A percentile compares a stretch with the other conserved stretches of the same genome.
These are phyloP conservation scores for Coemansia sp. DNA, from an alignment of 192 early-diverging fungal genomes.

Conservation along the genomic window DNA sequence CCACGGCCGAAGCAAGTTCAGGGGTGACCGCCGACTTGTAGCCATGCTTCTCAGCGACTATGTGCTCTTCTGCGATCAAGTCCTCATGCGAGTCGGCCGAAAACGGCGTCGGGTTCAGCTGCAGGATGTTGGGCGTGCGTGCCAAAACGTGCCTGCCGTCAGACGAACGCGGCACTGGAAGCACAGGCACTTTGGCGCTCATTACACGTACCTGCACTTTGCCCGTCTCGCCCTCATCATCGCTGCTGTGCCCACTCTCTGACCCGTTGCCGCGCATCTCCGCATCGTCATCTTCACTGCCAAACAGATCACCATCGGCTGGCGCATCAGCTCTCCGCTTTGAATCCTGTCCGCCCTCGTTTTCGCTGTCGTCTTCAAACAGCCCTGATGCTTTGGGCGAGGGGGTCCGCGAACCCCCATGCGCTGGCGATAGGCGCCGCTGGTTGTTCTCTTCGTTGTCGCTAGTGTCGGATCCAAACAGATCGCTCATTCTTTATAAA, in stretches of 20 bases:
- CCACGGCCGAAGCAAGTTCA: constrained; percentile 43
- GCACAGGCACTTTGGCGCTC: constrained; percentile 37
- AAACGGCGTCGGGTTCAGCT: constrained; percentile 47
- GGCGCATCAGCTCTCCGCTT: neutral
- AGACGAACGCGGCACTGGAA: constrained; percentile 30
- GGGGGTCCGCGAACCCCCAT: constrained; percentile 21
- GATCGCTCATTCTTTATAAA: constrained; percentile 32
- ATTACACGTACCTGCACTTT: constrained; percentile 28
- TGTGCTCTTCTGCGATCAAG: constrained; percentile 43
- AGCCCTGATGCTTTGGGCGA: constrained; percentile 13
- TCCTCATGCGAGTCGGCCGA: constrained; percentile 39
- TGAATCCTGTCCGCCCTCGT: neutral
- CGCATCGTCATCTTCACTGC: constrained; percentile 13
- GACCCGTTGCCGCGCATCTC: neutral
- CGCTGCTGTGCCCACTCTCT: constrained; percentile 8
- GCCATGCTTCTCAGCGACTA: constrained; percentile 29
- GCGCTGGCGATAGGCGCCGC: constrained; percentile 7
- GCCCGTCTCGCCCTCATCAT: constrained; percentile 5
- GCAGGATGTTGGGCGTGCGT: constrained; percentile 51
- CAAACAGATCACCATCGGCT: constrained; percentile 26
- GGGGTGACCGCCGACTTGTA: constrained; percentile 32
- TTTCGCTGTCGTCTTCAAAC: constrained; percentile 36
- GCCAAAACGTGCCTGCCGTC: constrained; percentile 27
- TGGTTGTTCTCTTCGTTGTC: constrained; percentile 22
- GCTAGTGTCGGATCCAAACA: constrained; percentile 53